Conservation (phyloP, 2,329 filamentous ascomycete species). For the Neodidymelliopsis sp. region DNA sequence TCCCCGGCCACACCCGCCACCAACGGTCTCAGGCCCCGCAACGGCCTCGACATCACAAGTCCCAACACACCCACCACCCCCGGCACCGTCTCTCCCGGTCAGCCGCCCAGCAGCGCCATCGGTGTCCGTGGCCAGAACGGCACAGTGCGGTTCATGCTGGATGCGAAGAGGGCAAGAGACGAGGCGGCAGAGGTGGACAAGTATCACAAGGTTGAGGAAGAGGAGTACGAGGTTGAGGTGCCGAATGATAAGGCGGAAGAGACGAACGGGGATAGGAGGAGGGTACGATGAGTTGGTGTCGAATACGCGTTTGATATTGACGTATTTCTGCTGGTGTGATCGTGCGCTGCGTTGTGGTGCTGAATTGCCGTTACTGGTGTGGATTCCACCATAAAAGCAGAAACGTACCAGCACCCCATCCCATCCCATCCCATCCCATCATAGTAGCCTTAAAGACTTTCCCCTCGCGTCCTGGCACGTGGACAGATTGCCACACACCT, state of each 20-base stretch:
- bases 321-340: too few relatives aligned
- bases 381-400: too few relatives aligned
- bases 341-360: too few relatives aligned
- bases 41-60: constrained; percentile 44
- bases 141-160: constrained; percentile 89
- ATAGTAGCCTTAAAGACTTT: too few relatives aligned
- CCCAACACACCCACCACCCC: constrained; percentile 55
- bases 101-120: constrained; percentile 47
- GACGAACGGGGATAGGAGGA: constrained; percentile 29
- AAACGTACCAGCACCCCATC: too few relatives aligned
- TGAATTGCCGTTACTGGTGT: too few relatives aligned
- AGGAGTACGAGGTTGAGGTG: constrained; percentile 79
- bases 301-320: too few relatives aligned
- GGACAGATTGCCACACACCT: too few relatives aligned
- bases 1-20: constrained; percentile 14
- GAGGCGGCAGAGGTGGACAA: constrained; percentile 73
- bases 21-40: constrained; percentile 41
- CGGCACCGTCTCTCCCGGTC: constrained; percentile 51
- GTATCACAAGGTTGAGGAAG: constrained; percentile 77
- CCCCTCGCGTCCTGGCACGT: too few relatives aligned
- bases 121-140: constrained; percentile 64
- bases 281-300: constrained; percentile 45
- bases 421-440: too few relatives aligned
- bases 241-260: constrained; percentile 33
- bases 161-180: constrained; percentile 74